Evolutionary conservation across 208 protist genomes (phyloP), one percentile per base, ranked within the genome.

Genomic region (Leishmania lainsoni): DNA sequence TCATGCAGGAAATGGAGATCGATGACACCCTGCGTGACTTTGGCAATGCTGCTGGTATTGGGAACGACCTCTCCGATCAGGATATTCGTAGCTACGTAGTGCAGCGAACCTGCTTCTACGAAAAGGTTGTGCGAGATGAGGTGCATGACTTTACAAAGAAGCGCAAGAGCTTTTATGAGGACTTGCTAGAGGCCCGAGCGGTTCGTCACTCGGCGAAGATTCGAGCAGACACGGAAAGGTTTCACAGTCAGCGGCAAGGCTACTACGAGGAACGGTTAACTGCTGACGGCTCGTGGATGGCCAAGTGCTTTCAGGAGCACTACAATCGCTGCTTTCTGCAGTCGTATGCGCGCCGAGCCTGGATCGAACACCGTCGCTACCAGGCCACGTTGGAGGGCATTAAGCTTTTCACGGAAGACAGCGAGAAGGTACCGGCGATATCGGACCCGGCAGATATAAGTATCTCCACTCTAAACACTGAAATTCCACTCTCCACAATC

Each of bases 271-370:
- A 83, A 6, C 80, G 86, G 4, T 39, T 90, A 42, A 81, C 77
- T 35, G 32, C 66, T 10, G 89, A 90, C 51, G 84, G 76, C 12
- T 76, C 79, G 20, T 90, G 85, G 82, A 89, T 92, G 84, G 77
- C 85, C 12, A 86, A 87, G 48, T 82, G 79, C 39, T 85, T 92
- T 52, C 75, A 87, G 61, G 80, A 87, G 45, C 89, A 92, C 81
- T 92, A 92, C 84, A 83, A 90, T n/a, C 77, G 77, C 26, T 92
- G 89, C 75, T 89, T 92, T 61, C 71, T 92, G 4, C 86, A 89
- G 73, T 83, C 79, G 29, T 92, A 90, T 73, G 82, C 89, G 1
- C 87, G 87, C 56, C 69, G 79, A 59, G 83, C 87, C 14, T 90
- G 87, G 87, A 68, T 89, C 9, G 71, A 69, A 17, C 81, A 87